Evolutionary conservation across 495 filamentous ascomycete genomes (phyloP), one percentile per base, ranked within the genome.

Genomic region (Lasiosphaeria ovina): DNA sequence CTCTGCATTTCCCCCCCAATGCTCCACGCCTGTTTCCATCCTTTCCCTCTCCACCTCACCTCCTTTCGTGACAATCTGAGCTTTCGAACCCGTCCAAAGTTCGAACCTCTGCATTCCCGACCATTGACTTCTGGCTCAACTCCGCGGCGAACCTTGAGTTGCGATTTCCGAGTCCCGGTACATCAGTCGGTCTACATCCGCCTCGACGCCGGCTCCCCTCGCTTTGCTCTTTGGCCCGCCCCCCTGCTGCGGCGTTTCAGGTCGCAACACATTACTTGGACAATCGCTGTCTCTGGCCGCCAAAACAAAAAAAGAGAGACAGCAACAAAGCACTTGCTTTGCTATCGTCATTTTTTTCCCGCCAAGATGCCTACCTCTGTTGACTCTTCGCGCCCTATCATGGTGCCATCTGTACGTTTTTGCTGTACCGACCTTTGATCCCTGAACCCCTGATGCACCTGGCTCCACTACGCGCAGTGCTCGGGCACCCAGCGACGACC

Each of bases 311-410:
- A 55, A 3, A 44, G 17, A 12, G 35, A 33, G 6, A 42, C 24
- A 16, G 12, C 44, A 49, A 57, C 31, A 48, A 48, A 49, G 42
- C 4, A 3, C 6, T 35, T 8, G 14, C 10, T 35, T 45, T 45
- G 38, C 12, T 3, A 2, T 24, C 24, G 24, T 24, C 24, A 42
- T n/a, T 47, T 47, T 47, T 47, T 47, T 4, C 4, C 36, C 34
- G 14, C 24, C n/a, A 44, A 57, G 11, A 88, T 89, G 78, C 85
- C 85, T 59, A 72, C 77, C 57, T 91, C 88, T 9, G 74, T 91
- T 3, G 89, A 92, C 48, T 91, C 88, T 9, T 83, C 87, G 55
- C 81, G 87, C 60, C 88, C 89, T 45, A 92, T 92, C 68, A 90
- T 92, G 87, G 80, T 86, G 14, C 83, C 85, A 8, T 89, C 85